Evolutionary conservation across 2,329 filamentous ascomycete species (phyloP).

Genomic region (Fusarium sp.): DNA sequence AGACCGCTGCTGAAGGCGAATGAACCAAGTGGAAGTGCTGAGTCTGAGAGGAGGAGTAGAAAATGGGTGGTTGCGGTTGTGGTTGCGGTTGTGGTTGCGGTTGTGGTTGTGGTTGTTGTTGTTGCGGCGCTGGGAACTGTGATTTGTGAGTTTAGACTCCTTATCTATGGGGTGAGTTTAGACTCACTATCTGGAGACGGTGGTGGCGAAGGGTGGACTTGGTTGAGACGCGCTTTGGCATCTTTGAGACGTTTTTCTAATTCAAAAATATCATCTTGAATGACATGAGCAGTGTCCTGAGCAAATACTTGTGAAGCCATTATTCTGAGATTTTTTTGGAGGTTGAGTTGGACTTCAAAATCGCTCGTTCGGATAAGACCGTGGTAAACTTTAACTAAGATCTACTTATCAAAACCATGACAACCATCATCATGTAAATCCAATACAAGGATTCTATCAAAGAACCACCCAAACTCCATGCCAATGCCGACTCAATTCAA

Average conservation of each 20-base stretch:
- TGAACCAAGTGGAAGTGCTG: conserved; percentile 83
- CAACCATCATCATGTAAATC: conserved; percentile 38
- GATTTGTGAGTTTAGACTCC: conserved; percentile 8
- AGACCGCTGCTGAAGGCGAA: conserved; percentile 87
- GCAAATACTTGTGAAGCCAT: conserved; percentile 44
- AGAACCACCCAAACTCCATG: conserved; percentile 39
- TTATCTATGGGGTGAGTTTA: conserved; percentile 15
- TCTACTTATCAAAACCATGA: conserved; percentile 34
- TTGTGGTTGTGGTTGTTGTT: no score
- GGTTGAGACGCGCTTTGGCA: conserved; percentile 58
- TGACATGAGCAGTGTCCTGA: conserved; percentile 44
- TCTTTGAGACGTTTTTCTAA: conserved; percentile 65
- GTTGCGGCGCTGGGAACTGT: conserved; percentile 38
- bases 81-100: no score
- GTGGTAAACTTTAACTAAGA: conserved; percentile 11
- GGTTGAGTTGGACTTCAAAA: conserved; percentile 25
- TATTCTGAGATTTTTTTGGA: conserved; percentile 11
- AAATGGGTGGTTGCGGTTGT: conserved; percentile 62
- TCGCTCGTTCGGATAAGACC: conserved; percentile 38
- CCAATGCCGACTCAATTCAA: conserved; percentile 35
- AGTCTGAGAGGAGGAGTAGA: conserved; percentile 82
- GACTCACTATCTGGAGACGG: conserved; percentile 33
- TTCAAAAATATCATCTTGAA: conserved; percentile 67
- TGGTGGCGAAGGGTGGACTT: conserved; percentile 34
- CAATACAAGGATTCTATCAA: conserved; percentile 30